Evolutionary conservation across 306 rosid species (phyloP).

Genomic region (Hylodesmum podocarpum): DNA sequence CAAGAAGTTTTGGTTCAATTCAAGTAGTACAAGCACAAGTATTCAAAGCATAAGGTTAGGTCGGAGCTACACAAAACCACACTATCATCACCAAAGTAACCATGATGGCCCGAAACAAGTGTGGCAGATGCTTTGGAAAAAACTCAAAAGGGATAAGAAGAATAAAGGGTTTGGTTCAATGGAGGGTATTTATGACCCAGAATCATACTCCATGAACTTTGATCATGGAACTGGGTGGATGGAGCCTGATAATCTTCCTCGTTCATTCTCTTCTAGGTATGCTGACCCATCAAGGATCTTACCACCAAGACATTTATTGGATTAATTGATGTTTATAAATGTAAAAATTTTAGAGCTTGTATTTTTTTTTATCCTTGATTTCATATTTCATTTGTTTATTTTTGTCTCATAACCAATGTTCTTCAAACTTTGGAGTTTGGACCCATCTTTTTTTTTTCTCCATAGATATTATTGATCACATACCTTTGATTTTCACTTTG

Average conservation of each 20-base stretch:
- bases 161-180: slow-evolving; percentile 31
- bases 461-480: neutral
- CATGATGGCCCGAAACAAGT: slow-evolving; percentile 23
- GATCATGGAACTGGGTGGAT: slow-evolving; percentile 53
- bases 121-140: slow-evolving; percentile 55
- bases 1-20: slow-evolving; percentile 44
- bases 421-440: neutral
- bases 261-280: slow-evolving; percentile 61
- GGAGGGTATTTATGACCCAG: slow-evolving; percentile 40
- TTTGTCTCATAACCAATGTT: neutral
- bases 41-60: slow-evolving; percentile 42
- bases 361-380: neutral
- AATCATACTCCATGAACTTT: slow-evolving; percentile 54
- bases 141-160: slow-evolving; percentile 37
- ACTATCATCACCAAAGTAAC: neutral
- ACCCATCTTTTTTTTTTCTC: neutral
- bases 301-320: slow-evolving; percentile 32
- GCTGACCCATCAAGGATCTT: slow-evolving; percentile 62
- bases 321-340: slow-evolving; percentile 16
- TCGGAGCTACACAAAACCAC: slow-evolving; percentile 38
- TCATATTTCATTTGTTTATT: neutral
- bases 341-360: neutral
- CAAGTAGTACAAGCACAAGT: slow-evolving; percentile 6
- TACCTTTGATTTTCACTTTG: neutral
- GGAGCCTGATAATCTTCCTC: slow-evolving; percentile 53